These are phyloP conservation scores for Dianthus caryophyllus DNA, from an alignment of 148 eudicot species.

Conservation along the genomic window DNA sequence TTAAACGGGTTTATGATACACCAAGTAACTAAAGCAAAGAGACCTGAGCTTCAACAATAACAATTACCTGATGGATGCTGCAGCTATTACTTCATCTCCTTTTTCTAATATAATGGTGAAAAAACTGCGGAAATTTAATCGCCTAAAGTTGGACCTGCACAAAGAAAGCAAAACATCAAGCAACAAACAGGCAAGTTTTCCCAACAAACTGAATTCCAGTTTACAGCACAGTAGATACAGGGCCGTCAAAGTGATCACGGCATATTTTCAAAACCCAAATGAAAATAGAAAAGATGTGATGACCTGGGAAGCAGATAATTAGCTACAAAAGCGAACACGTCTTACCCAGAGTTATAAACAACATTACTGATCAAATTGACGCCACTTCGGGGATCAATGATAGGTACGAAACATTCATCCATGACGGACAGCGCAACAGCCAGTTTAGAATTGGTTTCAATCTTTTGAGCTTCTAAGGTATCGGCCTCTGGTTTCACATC, in stretches of 20 bases:
- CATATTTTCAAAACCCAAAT: background rate
- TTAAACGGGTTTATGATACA: background rate
- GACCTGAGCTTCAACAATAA: background rate
- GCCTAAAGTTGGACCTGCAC: constrained; percentile 67
- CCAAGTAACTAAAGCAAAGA: background rate
- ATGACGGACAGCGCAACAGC: constrained; percentile 74
- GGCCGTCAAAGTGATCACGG: background rate
- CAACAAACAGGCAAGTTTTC: background rate
- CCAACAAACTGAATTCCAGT: background rate
- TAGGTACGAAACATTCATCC: constrained; percentile 96
- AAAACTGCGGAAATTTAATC: constrained; percentile 71
- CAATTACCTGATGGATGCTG: constrained; percentile 73
- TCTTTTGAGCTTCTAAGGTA: constrained; percentile 25
- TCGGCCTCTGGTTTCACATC: constrained; percentile 39
- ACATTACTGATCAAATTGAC: constrained; percentile 65
- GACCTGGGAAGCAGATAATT: background rate
- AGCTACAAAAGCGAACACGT: background rate
- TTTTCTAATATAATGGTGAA: constrained; percentile 69
- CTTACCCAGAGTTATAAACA: constrained; percentile 89
- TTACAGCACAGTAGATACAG: background rate
- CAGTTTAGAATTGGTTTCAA: constrained; percentile 78
- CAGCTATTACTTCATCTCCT: constrained; percentile 71
- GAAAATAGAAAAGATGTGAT: background rate
- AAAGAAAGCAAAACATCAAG: constrained; percentile 5
- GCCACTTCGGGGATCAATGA: constrained; percentile 76